Percentiles rank a stretch among this genome's conserved stretches.
phyloP scores from a whole-genome alignment of 2,329 filamentous ascomycete species.

The Pseudocercospora macadamiae region DNA sequence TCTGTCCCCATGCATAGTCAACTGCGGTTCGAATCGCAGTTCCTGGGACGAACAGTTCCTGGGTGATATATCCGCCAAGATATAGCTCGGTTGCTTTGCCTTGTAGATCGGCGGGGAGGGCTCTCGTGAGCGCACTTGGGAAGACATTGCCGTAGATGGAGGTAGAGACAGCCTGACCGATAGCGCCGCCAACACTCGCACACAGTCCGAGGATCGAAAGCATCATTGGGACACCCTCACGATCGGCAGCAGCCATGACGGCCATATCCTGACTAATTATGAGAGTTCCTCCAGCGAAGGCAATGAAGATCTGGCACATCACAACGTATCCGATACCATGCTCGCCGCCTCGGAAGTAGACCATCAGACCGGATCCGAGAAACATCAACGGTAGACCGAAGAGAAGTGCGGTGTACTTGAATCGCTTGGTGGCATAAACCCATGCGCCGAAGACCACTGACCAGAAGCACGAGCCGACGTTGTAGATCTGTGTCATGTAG shows the following conservation, averaged over 20 bases:
- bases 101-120: conserved; percentile 19
- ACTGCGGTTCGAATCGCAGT: conserved; percentile 49
- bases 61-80: conserved; percentile 21
- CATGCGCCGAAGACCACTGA: conserved; percentile 51
- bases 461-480: conserved; percentile 47
- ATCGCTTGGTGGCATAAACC: conserved; percentile 52
- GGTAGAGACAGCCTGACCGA: conserved; percentile 31
- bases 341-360: conserved; percentile 41
- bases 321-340: conserved; percentile 54
- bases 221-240: conserved; percentile 40
- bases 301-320: conserved; percentile 61
- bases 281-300: conserved; percentile 57
- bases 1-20: conserved; percentile 51
- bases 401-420: conserved; percentile 49
- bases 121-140: conserved; percentile 16
- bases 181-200: conserved; percentile 34
- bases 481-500: conserved; percentile 41
- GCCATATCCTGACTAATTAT: conserved; percentile 61
- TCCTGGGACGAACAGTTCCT: conserved; percentile 44
- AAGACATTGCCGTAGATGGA: conserved; percentile 39
- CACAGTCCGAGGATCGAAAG: conserved; percentile 41
- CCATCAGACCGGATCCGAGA: conserved; percentile 40
- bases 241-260: conserved; percentile 51
- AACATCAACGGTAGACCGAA: conserved; percentile 41
- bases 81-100: conserved; percentile 39